phyloP scores from a whole-genome alignment of 2,329 filamentous ascomycete genomes.

The Colletotrichum agaves region DNA sequence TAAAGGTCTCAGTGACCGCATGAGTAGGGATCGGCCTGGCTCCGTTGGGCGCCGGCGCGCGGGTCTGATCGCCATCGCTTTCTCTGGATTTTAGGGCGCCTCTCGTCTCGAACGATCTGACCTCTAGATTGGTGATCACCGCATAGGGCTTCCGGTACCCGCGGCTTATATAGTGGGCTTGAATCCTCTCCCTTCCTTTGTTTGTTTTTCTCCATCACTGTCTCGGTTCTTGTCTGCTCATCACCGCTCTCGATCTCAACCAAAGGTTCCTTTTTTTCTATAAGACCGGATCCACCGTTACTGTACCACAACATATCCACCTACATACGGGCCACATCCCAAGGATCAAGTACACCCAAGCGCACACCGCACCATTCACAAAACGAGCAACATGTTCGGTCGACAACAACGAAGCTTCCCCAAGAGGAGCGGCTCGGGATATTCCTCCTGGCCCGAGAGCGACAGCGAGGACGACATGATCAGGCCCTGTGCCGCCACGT shows the following conservation, averaged over 20 bases:
- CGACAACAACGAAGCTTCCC: constrained; percentile 22
- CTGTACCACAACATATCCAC: neutral
- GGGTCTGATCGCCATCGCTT: constrained; percentile 30
- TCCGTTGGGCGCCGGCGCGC: constrained; percentile 33
- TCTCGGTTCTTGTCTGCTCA: neutral
- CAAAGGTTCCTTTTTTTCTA: too few species aligned
- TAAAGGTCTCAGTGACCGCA: constrained; percentile 14
- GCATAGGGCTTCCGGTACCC: constrained; percentile 31
- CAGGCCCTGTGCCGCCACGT: constrained; percentile 26
- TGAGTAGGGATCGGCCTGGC: constrained; percentile 35
- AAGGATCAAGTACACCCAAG: neutral
- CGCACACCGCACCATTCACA: neutral
- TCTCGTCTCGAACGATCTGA: constrained; percentile 33
- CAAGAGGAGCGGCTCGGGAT: constrained; percentile 32
- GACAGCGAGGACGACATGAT: constrained; percentile 38
- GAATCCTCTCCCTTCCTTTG: neutral
- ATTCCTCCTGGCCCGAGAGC: constrained; percentile 33
- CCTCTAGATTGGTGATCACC: constrained; percentile 34
- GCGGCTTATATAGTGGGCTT: constrained; percentile 36
- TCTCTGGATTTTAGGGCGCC: constrained; percentile 30
- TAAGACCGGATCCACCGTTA: too few species aligned
- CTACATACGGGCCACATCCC: neutral
- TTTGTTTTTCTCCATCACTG: neutral
- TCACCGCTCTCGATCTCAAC: constrained; percentile 15
- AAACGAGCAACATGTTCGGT: constrained; percentile 23